A percentile compares a stretch with the other conserved stretches of the same genome.
Evolutionary conservation across 176 grass and related monocot species (phyloP).

Genomic region (Oryza meridionalis): DNA sequence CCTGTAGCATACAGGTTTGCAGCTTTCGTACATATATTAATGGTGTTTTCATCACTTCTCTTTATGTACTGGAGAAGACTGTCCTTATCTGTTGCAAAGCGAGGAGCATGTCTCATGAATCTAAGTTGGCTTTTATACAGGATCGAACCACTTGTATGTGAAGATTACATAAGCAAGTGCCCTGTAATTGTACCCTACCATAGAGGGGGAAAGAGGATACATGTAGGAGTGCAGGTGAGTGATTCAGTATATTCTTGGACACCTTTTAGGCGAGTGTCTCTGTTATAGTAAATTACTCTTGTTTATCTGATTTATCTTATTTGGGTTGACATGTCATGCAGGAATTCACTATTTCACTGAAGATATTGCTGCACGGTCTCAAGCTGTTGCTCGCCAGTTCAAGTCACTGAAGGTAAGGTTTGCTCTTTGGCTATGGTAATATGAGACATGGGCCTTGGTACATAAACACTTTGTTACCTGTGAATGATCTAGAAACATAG

Average conservation of each 20-base stretch:
- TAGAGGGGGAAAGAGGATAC: constrained; percentile 94
- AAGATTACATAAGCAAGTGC: constrained; percentile 76
- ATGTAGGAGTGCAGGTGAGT: constrained; percentile 86
- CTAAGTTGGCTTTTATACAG: constrained; percentile 73
- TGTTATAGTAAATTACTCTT: constrained; percentile 22
- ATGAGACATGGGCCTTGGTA: constrained; percentile 5
- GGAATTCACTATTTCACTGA: constrained; percentile 63
- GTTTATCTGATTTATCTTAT: constrained; percentile 1
- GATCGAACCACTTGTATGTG: constrained; percentile 97
- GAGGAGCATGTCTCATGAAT: constrained; percentile 62
- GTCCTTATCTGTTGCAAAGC: constrained; percentile 49
- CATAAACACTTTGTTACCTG: not conserved
- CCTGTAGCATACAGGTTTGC: constrained; percentile 93
- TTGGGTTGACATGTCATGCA: constrained; percentile 49
- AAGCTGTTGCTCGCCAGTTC: constrained; percentile 51
- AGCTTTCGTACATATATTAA: not conserved
- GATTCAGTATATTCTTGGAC: constrained; percentile 35
- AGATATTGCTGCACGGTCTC: constrained; percentile 65
- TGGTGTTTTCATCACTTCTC: not conserved
- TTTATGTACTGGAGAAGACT: constrained; percentile 48
- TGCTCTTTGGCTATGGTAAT: constrained; percentile 1
- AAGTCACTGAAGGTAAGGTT: constrained; percentile 69
- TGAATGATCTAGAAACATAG: constrained; percentile 29
- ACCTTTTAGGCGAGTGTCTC: constrained; percentile 8
- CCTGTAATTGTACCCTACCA: constrained; percentile 94